Evolutionary conservation across 2,329 filamentous ascomycete genomes (phyloP).

Genomic region (Ceratocystis smalleyi): DNA sequence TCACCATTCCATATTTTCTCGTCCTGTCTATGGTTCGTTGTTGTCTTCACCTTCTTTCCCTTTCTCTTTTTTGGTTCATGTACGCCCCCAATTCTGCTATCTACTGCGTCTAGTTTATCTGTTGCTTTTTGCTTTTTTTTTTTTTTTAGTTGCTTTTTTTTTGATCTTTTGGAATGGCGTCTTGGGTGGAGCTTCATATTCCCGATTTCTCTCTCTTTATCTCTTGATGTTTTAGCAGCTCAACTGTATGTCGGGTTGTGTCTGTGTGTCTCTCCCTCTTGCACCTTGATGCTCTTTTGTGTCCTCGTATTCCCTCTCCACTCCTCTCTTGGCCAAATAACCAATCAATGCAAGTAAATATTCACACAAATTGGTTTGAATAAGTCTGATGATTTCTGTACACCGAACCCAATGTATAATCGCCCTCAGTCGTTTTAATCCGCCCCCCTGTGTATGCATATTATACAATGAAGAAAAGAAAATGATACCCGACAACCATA

Average conservation of each 20-base stretch:
- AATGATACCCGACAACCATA: background rate
- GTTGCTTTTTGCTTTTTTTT: conserved; percentile 16
- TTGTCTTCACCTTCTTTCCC: conserved; percentile 19
- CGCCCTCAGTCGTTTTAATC: too few species aligned
- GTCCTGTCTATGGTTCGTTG: conserved; percentile 8
- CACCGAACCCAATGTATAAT: background rate
- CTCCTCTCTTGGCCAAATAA: background rate
- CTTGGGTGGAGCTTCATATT: conserved; percentile 18
- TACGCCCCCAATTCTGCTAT: conserved; percentile 13
- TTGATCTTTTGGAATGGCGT: conserved; percentile 18
- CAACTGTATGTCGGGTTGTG: background rate
- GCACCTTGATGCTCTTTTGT: background rate
- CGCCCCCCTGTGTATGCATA: background rate
- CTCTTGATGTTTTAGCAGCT: conserved; percentile 2
- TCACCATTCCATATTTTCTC: conserved; percentile 15
- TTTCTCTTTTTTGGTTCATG: conserved; percentile 17
- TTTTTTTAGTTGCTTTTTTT: conserved; percentile 17
- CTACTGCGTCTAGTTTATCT: conserved; percentile 12
- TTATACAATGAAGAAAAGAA: background rate
- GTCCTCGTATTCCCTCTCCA: conserved; percentile 3
- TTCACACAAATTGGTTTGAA: background rate
- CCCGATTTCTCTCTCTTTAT: conserved; percentile 21
- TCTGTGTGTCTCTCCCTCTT: too few species aligned
- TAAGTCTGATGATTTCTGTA: background rate
- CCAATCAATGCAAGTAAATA: background rate